phyloP scores from a whole-genome alignment of 1,284 basidiomycete species.

The Austroboletus niveus region DNA sequence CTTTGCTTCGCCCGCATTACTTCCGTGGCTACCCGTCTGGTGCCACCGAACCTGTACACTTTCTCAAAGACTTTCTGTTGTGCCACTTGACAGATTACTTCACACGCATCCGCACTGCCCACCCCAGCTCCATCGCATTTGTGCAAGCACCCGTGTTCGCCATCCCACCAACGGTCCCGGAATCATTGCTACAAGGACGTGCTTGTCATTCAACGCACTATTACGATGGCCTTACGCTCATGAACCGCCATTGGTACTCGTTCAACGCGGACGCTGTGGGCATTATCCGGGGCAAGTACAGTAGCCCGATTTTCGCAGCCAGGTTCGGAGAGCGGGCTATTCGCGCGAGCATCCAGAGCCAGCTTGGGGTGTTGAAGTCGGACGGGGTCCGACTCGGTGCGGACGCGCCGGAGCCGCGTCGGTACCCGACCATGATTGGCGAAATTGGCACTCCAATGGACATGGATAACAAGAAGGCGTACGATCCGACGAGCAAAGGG shows the following conservation, averaged over 20 bases:
- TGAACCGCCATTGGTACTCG: slow-evolving; percentile 92
- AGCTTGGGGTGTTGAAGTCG: slow-evolving; percentile 77
- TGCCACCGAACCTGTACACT: slow-evolving; percentile 46
- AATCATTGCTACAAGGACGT: slow-evolving; percentile 64
- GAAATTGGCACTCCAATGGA: slow-evolving; percentile 96
- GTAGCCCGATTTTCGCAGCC: slow-evolving; percentile 61
- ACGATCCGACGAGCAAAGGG: slow-evolving; percentile 46
- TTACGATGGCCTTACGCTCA: slow-evolving; percentile 88
- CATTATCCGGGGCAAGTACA: slow-evolving; percentile 85
- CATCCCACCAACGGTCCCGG: slow-evolving; percentile 62
- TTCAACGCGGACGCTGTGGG: slow-evolving; percentile 97
- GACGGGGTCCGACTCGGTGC: slow-evolving; percentile 61
- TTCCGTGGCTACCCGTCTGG: slow-evolving; percentile 50
- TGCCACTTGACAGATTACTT: slow-evolving; percentile 74
- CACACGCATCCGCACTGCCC: slow-evolving; percentile 63
- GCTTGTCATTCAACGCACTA: slow-evolving; percentile 86
- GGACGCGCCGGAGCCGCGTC: slow-evolving; percentile 9
- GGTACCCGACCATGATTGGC: slow-evolving; percentile 92
- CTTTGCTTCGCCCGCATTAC: slow-evolving; percentile 76
- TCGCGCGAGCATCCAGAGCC: slow-evolving; percentile 78
- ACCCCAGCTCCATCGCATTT: slow-evolving; percentile 88
- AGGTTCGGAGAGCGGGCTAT: slow-evolving; percentile 84
- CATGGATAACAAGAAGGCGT: slow-evolving; percentile 81
- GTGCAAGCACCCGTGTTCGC: slow-evolving; percentile 93
- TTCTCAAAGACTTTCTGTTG: slow-evolving; percentile 82